Evolutionary conservation across 257 asterid genomes (phyloP).

Genomic region (Solanum pimpinellifolium): DNA sequence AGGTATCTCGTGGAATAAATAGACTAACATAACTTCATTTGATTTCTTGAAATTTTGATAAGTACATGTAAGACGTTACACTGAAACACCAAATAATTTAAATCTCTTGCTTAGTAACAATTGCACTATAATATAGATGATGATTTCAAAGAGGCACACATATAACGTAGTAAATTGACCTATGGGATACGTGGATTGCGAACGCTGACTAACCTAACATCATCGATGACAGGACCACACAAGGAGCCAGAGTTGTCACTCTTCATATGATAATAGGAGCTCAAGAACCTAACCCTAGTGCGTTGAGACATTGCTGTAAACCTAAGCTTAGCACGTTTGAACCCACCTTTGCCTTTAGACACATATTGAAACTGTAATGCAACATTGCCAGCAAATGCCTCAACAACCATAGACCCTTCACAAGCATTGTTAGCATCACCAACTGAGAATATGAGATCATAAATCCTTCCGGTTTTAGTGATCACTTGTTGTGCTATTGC

Average conservation of each 20-base stretch:
- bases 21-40: neutral
- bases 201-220: constrained; percentile 5
- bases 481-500: constrained; percentile 5
- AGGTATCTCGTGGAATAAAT: too few relatives aligned
- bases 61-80: neutral
- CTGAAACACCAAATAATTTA: neutral
- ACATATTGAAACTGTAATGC: neutral
- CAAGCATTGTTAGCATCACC: constrained; percentile 21
- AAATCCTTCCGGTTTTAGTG: constrained; percentile 1
- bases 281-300: constrained; percentile 11
- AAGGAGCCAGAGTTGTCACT: constrained; percentile 10
- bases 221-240: constrained; percentile 20
- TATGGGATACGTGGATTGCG: neutral
- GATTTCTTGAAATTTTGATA: neutral
- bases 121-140: neutral
- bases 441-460: constrained; percentile 8
- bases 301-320: neutral
- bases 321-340: neutral
- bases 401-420: constrained; percentile 13
- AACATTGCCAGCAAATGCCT: constrained; percentile 6
- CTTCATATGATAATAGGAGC: constrained; percentile 19
- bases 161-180: neutral
- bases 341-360: constrained; percentile 14
- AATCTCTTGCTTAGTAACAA: neutral
- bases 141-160: neutral